Base-by-base conservation (phyloP, 1,284 basidiomycete genomes). In the Leccinum pseudoinsigne region DNA sequence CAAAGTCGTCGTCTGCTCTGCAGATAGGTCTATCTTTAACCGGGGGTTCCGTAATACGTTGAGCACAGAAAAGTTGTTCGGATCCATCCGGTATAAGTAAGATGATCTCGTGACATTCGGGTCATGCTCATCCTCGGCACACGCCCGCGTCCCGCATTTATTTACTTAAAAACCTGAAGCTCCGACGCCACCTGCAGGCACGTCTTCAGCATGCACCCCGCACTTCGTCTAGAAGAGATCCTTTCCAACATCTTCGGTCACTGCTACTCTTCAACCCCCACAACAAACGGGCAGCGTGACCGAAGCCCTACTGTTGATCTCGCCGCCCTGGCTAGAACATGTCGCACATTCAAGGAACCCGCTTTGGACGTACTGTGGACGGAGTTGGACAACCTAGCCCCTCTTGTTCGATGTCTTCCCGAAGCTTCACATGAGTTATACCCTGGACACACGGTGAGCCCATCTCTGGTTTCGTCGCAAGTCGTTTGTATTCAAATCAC, bases 271-370 rank as follows among this genome's bases (percentile, higher is more conserved):
- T 31, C 55, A 26, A 38, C n/a, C 34, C n/a, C 57, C 14, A 38
- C 38, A 2, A 28, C 4, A 18, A 42, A 9, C 58, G 55, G 14
- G 61, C 59, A 58, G 5, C 42, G 40, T 28, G 6, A 47, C 18
- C 14, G 53, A 2, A 16, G 18, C 45, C 56, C 42, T 2, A 60
- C 68, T 12, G 57, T 53, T 38, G 68, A 68, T 18, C 68, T 73
- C 0, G 71, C 60, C 2, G 64, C 62, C 4, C 59, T 70, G 2
- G 71, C 69, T 5, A 65, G 70, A 64, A 71, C 69, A 5, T 71
- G 69, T 50, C 61, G 51, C n/a, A 57, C 60, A 3, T 73, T 73
- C 67, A 71, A 71, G 45, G 69, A 72, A 2, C 70, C 70, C 5
- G 69, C 69, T 2, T 59, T 71, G n/a, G 67, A 66, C 28, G 67